Evolutionary conservation across 192 early-diverging fungal species (phyloP), one percentile per base, ranked within the genome.

Genomic region (Podila epicladia): DNA sequence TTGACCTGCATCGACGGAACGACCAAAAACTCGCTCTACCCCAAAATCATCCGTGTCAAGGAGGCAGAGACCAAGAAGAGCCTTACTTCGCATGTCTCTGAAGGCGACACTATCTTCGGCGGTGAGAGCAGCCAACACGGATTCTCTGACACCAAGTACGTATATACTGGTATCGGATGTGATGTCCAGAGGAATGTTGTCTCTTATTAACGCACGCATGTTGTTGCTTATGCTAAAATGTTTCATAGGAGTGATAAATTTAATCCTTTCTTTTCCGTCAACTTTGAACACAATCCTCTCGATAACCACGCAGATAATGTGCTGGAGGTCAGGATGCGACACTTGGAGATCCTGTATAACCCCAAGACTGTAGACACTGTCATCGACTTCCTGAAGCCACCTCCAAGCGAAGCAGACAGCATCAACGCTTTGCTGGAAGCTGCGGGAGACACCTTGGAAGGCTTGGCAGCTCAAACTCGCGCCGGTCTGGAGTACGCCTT

Each of bases 261-360:
- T 26, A 82, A 86, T 37, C 86, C 90, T 1, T 97, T 97, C 73
- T 96, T 97, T 73, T 80, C 82, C 8, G 72, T 95, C 22, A 84
- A 83, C 12, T 93, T 96, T 84, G 97, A 98, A 69, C 88, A 94
- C 62, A 93, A 94, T 32, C 98, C 98, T 4, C 75, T 97, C n/a
- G 96, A 98, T 77, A 87, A 83, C 24, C 91, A 94, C 48, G 97
- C 95, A 0, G 96, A 97, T 74, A 92, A 95, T 64, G 93, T 92
- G 2, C 65, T 99, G 9, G 87, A 89, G 13, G 84, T 99, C 57
- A 89, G 91, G 51, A 96, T 97, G 89, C 89, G 94, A 37, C 94
- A 96, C 64, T 86, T 99, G 33, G 92, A 97, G 74, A 93, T 98
- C 64, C 85, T 97, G 13, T 94, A 97, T 83, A 96, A 96, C 77